phyloP scores from a whole-genome alignment of 1,284 basidiomycete genomes.

The Sutorius eximius region DNA sequence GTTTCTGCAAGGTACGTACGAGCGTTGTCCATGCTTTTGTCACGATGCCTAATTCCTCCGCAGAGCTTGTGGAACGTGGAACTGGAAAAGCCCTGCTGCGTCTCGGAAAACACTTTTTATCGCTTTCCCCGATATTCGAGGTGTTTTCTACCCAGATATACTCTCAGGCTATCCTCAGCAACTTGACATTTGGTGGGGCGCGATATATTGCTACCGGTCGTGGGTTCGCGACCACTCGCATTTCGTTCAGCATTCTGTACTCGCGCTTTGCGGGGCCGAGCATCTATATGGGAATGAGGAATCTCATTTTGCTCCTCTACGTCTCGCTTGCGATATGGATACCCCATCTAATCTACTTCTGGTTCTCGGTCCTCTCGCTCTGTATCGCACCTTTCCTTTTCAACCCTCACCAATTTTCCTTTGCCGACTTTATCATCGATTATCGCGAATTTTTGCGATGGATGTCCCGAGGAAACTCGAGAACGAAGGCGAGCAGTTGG shows the following conservation, averaged over 20 bases:
- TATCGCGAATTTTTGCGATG: constrained; percentile 96
- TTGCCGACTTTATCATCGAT: constrained; percentile 94
- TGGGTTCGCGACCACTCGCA: constrained; percentile 94
- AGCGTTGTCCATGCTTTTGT: not conserved
- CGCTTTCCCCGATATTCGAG: constrained; percentile 93
- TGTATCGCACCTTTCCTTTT: constrained; percentile 95
- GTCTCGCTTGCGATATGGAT: constrained; percentile 90
- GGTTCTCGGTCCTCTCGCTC: constrained; percentile 88
- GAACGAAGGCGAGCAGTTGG: constrained; percentile 95
- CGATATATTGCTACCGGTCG: constrained; percentile 97
- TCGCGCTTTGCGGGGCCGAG: constrained; percentile 97
- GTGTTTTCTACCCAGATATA: constrained; percentile 98
- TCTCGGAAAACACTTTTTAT: constrained; percentile 92
- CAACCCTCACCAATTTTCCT: constrained; percentile 98
- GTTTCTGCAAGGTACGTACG: constrained; percentile 82
- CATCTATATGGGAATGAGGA: constrained; percentile 96
- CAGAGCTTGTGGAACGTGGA: constrained; percentile 92
- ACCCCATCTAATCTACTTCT: constrained; percentile 95
- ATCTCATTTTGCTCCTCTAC: constrained; percentile 85
- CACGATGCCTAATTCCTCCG: not conserved
- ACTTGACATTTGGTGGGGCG: constrained; percentile 93
- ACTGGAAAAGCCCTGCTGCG: constrained; percentile 92
- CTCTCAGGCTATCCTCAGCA: constrained; percentile 92
- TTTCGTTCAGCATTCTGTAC: constrained; percentile 93
- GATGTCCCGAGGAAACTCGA: constrained; percentile 97